phyloP scores from a whole-genome alignment of 2,329 filamentous ascomycete species.

The Scedosporium boydii region DNA sequence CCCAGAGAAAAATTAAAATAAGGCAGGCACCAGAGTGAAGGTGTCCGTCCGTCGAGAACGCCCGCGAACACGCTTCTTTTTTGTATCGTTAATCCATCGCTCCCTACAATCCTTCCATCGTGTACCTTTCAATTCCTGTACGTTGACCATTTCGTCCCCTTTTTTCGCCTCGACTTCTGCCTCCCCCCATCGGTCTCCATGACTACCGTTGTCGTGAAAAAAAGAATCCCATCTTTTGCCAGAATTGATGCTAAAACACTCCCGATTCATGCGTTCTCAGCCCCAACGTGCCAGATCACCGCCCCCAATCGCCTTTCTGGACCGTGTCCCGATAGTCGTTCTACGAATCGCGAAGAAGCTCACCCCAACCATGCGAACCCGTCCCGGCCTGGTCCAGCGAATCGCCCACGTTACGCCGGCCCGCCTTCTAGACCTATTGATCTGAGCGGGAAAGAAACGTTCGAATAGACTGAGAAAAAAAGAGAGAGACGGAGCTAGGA shows the following conservation, averaged over 20 bases:
- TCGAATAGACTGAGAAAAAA: neutral
- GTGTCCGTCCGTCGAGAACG: too few species aligned
- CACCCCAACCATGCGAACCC: conserved; percentile 3
- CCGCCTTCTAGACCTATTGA: neutral
- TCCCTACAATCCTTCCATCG: neutral
- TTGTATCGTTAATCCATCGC: neutral
- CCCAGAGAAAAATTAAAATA: neutral
- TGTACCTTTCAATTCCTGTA: neutral
- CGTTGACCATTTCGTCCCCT: neutral
- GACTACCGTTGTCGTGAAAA: neutral
- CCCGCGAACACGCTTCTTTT: too few species aligned
- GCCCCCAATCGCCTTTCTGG: neutral
- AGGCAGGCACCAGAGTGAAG: neutral
- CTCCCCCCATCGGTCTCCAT: neutral
- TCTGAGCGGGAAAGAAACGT: neutral
- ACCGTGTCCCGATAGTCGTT: neutral
- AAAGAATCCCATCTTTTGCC: conserved; percentile 1
- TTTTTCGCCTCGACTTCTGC: neutral
- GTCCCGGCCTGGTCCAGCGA: neutral
- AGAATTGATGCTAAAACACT: conserved; percentile 9
- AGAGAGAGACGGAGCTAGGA: neutral
- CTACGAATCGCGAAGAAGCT: neutral
- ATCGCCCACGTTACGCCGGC: neutral
- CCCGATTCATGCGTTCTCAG: conserved; percentile 6
- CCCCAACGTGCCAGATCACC: conserved; percentile 1